Evolutionary conservation across 148 eudicot species (phyloP).

Genomic region (Rheum nobile): DNA sequence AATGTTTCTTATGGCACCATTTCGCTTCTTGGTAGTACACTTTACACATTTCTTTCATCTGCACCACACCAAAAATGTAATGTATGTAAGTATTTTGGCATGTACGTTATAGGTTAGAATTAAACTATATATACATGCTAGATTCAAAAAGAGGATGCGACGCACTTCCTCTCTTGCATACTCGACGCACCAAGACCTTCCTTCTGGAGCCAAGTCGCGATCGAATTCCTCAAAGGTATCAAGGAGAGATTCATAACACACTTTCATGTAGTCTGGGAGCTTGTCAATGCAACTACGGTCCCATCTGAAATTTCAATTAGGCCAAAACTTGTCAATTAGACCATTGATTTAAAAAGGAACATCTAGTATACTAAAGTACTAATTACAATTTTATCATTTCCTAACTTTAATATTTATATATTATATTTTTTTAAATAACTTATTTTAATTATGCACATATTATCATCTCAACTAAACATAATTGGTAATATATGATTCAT

Average conservation of each 20-base stretch:
- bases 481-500: no score
- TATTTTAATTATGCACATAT: no score
- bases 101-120: not conserved
- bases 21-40: conserved; percentile 17
- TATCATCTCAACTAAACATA: no score
- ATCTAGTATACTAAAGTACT: no score
- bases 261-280: conserved; percentile 23
- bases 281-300: conserved; percentile 16
- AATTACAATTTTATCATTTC: no score
- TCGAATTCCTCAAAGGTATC: conserved; percentile 19
- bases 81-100: not conserved
- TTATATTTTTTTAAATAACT: no score
- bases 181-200: conserved; percentile 18
- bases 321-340: not conserved
- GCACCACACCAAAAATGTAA: not conserved
- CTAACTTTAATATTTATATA: no score
- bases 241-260: conserved; percentile 19
- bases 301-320: conserved; percentile 27
- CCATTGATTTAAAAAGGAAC: not conserved
- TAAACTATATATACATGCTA: no score
- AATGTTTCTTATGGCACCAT: conserved; percentile 18
- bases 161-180: conserved; percentile 24
- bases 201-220: conserved; percentile 18
- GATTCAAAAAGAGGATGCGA: no score
- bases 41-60: conserved; percentile 16